phyloP scores from a whole-genome alignment of 176 grass and related monocot species.

The Phoenix roebelenii region DNA sequence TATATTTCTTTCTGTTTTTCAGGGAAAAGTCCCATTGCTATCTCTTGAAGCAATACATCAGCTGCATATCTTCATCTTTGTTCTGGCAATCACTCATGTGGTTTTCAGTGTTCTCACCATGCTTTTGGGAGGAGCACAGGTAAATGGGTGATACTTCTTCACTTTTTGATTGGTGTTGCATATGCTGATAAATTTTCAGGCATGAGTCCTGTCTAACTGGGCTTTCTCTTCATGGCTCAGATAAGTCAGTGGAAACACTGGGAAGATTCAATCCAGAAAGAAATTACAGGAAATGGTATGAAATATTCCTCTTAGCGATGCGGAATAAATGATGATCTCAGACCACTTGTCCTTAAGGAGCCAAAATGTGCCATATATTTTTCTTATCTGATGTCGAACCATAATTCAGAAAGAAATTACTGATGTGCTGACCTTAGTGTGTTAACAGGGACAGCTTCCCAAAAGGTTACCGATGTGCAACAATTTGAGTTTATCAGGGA shows the following conservation, averaged over 20 bases:
- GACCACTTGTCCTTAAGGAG: too few relatives aligned
- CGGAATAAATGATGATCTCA: too few relatives aligned
- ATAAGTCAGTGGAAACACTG: slow-evolving; percentile 78
- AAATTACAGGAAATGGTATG: slow-evolving; percentile 44
- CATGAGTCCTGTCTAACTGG: too few relatives aligned
- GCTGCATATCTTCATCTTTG: slow-evolving; percentile 91
- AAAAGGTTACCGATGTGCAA: slow-evolving; percentile 25
- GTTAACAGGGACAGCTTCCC: slow-evolving; percentile 26
- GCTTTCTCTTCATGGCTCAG: slow-evolving; percentile 31
- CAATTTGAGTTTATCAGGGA: slow-evolving; percentile 76
- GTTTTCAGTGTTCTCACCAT: slow-evolving; percentile 74
- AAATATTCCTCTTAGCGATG: neutral
- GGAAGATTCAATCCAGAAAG: slow-evolving; percentile 72
- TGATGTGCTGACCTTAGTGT: neutral
- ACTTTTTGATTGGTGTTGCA: too few relatives aligned
- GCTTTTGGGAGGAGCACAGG: slow-evolving; percentile 72
- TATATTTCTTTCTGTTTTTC: slow-evolving; percentile 9
- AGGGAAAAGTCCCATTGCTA: slow-evolving; percentile 67
- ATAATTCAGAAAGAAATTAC: neutral
- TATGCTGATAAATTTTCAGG: too few relatives aligned
- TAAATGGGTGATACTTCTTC: slow-evolving; percentile 9
- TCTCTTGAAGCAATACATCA: slow-evolving; percentile 82
- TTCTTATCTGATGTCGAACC: neutral
- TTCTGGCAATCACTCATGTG: slow-evolving; percentile 83
- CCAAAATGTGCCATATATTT: too few relatives aligned